Base-by-base conservation (phyloP, 371 early-diverging fungal species). In the Lichtheimia corymbifera region DNA sequence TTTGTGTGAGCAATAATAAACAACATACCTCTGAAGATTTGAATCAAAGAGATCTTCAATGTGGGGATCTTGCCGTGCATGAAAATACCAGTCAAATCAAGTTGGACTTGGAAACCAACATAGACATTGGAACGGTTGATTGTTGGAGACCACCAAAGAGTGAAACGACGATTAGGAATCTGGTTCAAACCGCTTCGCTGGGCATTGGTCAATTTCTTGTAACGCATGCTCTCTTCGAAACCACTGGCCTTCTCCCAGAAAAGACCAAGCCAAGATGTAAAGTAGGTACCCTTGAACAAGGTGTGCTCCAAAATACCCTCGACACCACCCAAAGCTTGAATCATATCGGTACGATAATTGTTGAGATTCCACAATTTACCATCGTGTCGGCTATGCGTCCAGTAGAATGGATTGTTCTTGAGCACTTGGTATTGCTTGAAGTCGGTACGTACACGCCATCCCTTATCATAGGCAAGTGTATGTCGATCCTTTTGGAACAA, bases 61-160 rank as follows among this genome's bases (percentile, higher is more conserved):
- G 99, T 99, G 24, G 99, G 97, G 65, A 99, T 93, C 83, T 99
- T 99, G 67, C 99, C 99, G 81, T 98, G 96, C 99, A 99, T 97
- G 73, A 95, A 94, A 54, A 99, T 99, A 75, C 98, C 98, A 4
- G 99, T 99, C 70, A 96, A 79, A 87, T 99, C 99, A 58, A 99
- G 85, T 76, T 97, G 97, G 53, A 95, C 97, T 78, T 97, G 96
- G 96, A 99, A 99, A 80, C 99, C 99, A 59, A 99, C 96, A 74
- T 99, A 98, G 22, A 99, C 98, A 71, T 98, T 96, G 58, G 94
- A 47, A 65, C 76, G 70, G 72, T 99, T 99, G 71, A 99, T 97
- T 2, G 99, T 98, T 11, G 99, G 99, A 30, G 95, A 95, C 99
- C 99, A 99, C 99, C 99, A 99, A 41, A 99, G 85, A 4, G 97